phyloP scores from a whole-genome alignment of 202 grass and related monocot species.

The Thinopyrum obtusiflorum region DNA sequence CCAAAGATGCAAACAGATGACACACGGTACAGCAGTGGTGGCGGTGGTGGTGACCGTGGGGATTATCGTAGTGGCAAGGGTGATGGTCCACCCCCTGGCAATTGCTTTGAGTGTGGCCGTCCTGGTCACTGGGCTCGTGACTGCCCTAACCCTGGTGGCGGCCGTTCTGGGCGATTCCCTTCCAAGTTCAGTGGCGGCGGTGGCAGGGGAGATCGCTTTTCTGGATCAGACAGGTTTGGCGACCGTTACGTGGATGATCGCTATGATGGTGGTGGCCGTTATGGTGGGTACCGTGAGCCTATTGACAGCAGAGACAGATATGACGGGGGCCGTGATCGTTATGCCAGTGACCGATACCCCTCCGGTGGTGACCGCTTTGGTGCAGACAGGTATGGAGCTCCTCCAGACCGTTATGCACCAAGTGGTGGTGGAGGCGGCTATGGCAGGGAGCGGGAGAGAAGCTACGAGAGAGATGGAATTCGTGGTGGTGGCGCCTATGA shows the following conservation, averaged over 20 bases:
- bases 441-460: slow-evolving; percentile 67
- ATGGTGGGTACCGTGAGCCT: slow-evolving; percentile 53
- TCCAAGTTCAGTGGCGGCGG: slow-evolving; percentile 51
- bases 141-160: slow-evolving; percentile 56
- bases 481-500: slow-evolving; percentile 42
- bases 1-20: slow-evolving; percentile 76
- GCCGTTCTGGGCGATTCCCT: slow-evolving; percentile 45
- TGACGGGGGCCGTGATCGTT: slow-evolving; percentile 50
- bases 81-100: slow-evolving; percentile 65
- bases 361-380: slow-evolving; percentile 49
- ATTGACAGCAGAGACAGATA: slow-evolving; percentile 68
- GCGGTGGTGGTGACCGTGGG: slow-evolving; percentile 56
- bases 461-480: slow-evolving; percentile 53
- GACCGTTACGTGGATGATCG: slow-evolving; percentile 68
- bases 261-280: slow-evolving; percentile 60
- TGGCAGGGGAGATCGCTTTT: slow-evolving; percentile 59
- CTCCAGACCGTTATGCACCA: slow-evolving; percentile 46
- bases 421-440: slow-evolving; percentile 41
- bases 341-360: slow-evolving; percentile 52
- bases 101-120: slow-evolving; percentile 72
- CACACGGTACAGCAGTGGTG: slow-evolving; percentile 52
- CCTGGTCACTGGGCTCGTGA: slow-evolving; percentile 75
- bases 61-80: slow-evolving; percentile 57
- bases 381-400: slow-evolving; percentile 57
- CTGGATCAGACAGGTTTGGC: slow-evolving; percentile 54